Evolutionary conservation across 306 rosid genomes (phyloP), one percentile per base, ranked within the genome.

Genomic region (Acacia confusa): DNA sequence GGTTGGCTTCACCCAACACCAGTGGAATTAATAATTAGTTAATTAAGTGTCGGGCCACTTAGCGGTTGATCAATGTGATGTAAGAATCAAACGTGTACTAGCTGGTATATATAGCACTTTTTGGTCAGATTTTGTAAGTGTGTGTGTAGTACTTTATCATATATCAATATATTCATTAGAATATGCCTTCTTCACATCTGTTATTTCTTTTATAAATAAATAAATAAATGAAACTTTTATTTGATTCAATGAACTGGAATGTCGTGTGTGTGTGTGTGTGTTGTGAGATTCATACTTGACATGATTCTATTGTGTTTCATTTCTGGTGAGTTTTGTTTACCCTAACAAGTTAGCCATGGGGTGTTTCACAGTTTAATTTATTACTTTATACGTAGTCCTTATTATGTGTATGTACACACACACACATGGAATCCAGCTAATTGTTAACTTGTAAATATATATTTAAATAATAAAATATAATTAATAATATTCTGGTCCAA

Each of bases 71-170:
- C 69, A 72, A 53, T 82, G 63, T 71, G 41, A 79, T 76, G 50
- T 60, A 34, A 61, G 66, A 38, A 73, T 27, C 70, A 72, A 70
- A 82, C 84, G 57, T 58, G 44, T 72, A 65, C 68, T 75, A 2
- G 70, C 68, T 72, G 48, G 50, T 70, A 25, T 25, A 45, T 70
- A 25, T 25, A 45, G 64, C 77, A 75, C 82, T 76, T 70, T 76
- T 75, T 45, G 70, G 76, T 82, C 79, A 52, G 84, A 85, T 75
- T 78, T 75, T 69, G 72, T 65, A 22, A 16, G 22, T 34, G 24
- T 28, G 30, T 28, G 3, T 32, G 3, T 32, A 3, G 4, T 32
- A 32, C 34, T 32, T 4, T 24, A 24, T 24, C 14, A 58, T 58
- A 24, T n/a, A 58, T 58, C 10, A 58, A 60, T 60, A 25, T 24